These are phyloP conservation scores for Trypanosoma platydactyli DNA, from an alignment of 208 protist genomes.

Conservation along the genomic window DNA sequence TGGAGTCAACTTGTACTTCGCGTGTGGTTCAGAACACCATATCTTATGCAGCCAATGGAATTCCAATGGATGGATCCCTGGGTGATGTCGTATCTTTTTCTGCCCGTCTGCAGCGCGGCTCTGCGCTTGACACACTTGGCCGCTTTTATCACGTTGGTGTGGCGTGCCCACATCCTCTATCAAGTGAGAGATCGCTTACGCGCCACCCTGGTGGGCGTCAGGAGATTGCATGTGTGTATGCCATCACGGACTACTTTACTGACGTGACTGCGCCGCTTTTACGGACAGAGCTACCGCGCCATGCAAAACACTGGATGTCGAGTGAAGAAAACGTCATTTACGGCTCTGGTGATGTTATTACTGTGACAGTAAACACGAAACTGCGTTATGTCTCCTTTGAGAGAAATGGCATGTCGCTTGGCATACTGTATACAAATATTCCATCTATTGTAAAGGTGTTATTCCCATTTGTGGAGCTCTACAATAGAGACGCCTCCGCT, in stretches of 20 bases:
- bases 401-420: slow-evolving; percentile 77
- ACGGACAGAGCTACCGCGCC: slow-evolving; percentile 44
- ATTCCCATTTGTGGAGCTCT: slow-evolving; percentile 84
- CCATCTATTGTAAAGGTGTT: slow-evolving; percentile 50
- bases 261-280: slow-evolving; percentile 27
- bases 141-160: slow-evolving; percentile 80
- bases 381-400: slow-evolving; percentile 68
- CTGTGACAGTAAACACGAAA: slow-evolving; percentile 60
- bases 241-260: slow-evolving; percentile 67
- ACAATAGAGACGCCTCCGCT: slow-evolving; percentile 67
- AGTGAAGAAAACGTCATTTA: slow-evolving; percentile 70
- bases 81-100: slow-evolving; percentile 73
- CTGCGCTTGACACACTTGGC: slow-evolving; percentile 63
- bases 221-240: slow-evolving; percentile 47
- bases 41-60: slow-evolving; percentile 56
- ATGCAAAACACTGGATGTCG: slow-evolving; percentile 69
- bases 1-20: slow-evolving; percentile 7
- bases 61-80: slow-evolving; percentile 56
- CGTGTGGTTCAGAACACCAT: slow-evolving; percentile 26
- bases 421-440: slow-evolving; percentile 61
- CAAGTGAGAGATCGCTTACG: slow-evolving; percentile 26
- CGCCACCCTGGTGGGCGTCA: slow-evolving; percentile 48
- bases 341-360: slow-evolving; percentile 85
- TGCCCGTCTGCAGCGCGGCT: slow-evolving; percentile 60
- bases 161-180: slow-evolving; percentile 31